A percentile compares a stretch with the other conserved stretches of the same genome.
These are phyloP conservation scores for Arabis hirsuta DNA, from an alignment of 345 rosid genomes.

Conservation along the genomic window DNA sequence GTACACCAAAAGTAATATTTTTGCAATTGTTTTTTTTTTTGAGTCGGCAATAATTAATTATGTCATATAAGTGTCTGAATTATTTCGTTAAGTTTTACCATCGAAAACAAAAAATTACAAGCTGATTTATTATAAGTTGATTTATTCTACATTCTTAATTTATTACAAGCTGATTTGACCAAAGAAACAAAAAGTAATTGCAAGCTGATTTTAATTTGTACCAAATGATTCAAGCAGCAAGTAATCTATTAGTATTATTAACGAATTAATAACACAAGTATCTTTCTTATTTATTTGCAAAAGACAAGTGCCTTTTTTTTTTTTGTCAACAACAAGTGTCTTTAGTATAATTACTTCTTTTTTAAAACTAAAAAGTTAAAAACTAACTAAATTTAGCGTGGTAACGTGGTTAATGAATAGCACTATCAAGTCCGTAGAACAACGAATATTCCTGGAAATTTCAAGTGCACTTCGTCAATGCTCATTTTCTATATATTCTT, in stretches of 20 bases:
- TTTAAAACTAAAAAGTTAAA: neutral
- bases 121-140: no score
- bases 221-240: constrained; percentile 16
- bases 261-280: constrained; percentile 19
- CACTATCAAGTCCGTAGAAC: constrained; percentile 6
- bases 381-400: constrained; percentile 22
- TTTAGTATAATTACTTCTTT: neutral
- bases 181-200: neutral
- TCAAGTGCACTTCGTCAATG: constrained; percentile 25
- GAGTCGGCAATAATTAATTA: no score
- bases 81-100: no score
- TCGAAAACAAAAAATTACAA: no score
- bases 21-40: no score
- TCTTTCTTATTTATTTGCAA: neutral
- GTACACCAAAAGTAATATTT: no score
- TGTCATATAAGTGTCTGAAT: no score
- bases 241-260: neutral
- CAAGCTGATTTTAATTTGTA: constrained; percentile 17
- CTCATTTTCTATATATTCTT: neutral
- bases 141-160: neutral
- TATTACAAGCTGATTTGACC: constrained; percentile 13
- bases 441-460: constrained; percentile 34
- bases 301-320: neutral
- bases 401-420: constrained; percentile 32
- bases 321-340: no score